Percentiles rank a stretch among this genome's conserved stretches.
phyloP scores from a whole-genome alignment of 768 basidiomycete genomes.

The Psilocybe tampanensis region DNA sequence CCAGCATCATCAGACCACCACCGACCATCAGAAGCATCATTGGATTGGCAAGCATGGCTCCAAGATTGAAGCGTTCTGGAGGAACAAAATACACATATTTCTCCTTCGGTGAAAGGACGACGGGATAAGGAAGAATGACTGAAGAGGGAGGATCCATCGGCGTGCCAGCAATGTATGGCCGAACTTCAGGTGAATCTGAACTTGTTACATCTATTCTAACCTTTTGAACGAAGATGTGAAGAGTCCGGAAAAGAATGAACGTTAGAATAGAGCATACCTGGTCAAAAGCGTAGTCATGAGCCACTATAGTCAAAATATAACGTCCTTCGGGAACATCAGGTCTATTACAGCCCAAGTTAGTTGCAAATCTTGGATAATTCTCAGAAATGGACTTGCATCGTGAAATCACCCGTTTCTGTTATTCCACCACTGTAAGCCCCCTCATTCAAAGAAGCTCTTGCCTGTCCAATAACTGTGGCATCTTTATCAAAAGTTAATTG shows the following conservation, averaged over 20 bases:
- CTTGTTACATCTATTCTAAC: conserved; percentile 67
- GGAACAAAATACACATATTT: conserved; percentile 69
- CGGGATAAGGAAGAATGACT: conserved; percentile 61
- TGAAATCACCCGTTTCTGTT: conserved; percentile 59
- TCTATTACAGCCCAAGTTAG: conserved; percentile 43
- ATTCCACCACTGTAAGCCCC: conserved; percentile 56
- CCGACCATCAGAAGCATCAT: conserved; percentile 83
- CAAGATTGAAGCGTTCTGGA: conserved; percentile 69
- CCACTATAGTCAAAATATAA: conserved; percentile 66
- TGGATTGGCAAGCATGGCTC: conserved; percentile 79
- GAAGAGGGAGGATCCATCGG: conserved; percentile 61
- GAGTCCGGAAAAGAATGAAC: not conserved
- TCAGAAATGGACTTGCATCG: conserved; percentile 53
- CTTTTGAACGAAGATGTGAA: conserved; percentile 34
- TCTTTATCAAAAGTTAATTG: conserved; percentile 13
- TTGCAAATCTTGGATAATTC: not conserved
- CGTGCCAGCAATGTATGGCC: conserved; percentile 69
- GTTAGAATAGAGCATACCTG: conserved; percentile 43
- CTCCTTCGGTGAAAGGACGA: conserved; percentile 54
- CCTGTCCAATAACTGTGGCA: conserved; percentile 49
- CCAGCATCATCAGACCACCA: conserved; percentile 67
- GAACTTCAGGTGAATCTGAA: conserved; percentile 43
- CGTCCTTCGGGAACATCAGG: conserved; percentile 68
- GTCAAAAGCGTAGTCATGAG: conserved; percentile 73
- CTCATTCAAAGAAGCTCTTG: conserved; percentile 64